Evolutionary conservation across 306 rosid genomes (phyloP), one percentile per base, ranked within the genome.

Genomic region (Albizia julibrissin): DNA sequence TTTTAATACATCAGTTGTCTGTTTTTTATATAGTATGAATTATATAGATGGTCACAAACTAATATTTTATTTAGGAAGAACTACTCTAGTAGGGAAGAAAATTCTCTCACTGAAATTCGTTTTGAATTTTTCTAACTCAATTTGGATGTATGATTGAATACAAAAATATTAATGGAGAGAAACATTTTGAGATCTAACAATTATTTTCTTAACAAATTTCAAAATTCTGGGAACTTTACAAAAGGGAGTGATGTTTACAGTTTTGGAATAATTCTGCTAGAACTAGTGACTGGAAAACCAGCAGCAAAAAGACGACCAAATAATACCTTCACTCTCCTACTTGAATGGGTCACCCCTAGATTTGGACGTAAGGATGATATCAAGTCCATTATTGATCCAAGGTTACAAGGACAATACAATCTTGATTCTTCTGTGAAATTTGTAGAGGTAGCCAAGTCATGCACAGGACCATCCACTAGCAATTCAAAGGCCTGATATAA

Each of bases 201-300:
- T 22, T 8, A 3, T 54, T 54, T 10, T 22, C 5, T 59, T 11
- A 8, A 81, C 29, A 81, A 81, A 44, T 73, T 37, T 26, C 85
- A 78, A 15, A 52, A 43, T 21, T 22, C 44, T 10, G 83, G 85
- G 56, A 72, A 77, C 62, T 24, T 15, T 10, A 78, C 16, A 3
- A 85, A 72, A 31, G 74, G 50, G 37, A 87, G 82, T 76, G 86
- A 87, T 62, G 5, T 87, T 8, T 56, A 81, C 19, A 84, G 89
- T 37, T 81, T 84, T 33, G 90, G 87, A 12, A 82, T 87, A 71
- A 67, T 87, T 78, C 76, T 87, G 44, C 71, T 87, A 11, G 86
- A 79, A 83, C 37, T 87, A 26, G 59, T 87, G 40, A 82, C 86
- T 0, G 86, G 88, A 1, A 54, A 15, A 7, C 34, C 71, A 11